Base-by-base conservation (phyloP, 805 yeast genomes). In the Candida sakaeoensis region DNA sequence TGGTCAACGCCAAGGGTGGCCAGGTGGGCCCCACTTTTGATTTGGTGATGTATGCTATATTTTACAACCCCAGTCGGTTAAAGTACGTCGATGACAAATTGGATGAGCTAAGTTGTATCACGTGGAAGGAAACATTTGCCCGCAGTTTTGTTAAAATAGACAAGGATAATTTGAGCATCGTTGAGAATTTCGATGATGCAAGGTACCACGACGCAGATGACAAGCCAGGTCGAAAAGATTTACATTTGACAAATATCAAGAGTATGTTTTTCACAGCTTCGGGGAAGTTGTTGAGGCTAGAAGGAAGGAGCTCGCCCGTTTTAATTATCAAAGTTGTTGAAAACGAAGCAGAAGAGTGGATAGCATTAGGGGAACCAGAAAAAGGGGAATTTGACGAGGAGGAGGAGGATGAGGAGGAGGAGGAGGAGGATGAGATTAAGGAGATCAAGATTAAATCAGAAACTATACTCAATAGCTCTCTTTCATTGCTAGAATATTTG, bases 61-160 rank as follows among this genome's bases (percentile, higher is more conserved):
- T 83, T 50, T 79, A 79, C 52, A 76, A 79, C 42, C 71, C 78
- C 8, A 70, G 72, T 34, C 51, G 75, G 30, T 54, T 60, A 23
- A 61, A 58, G 35, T 62, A 61, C 38, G 49, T 61, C 2, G 60
- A 56, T 10, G 30, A 55, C 48, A 47, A 46, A 24, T 29, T 34
- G 9, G 48, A 44, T 36, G 48, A 47, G n/a, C 43, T 57, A 19
- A 63, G 63, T 8, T 71, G 74, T 39, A 70, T 85, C 2, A 67
- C 76, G 2, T 85, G 95, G 95, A 82, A 80, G 47, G 95, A 85
- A 48, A 80, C 80, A 36, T 75, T 68, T 58, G 80, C 87, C 13
- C 70, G 77, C 40, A 75, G 82, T 24, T 52, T 56, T 39, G 74
- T 78, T 0, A 59, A 58, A 25, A 49, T 84, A 3, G 31, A 34